Conservation (phyloP, 2,329 filamentous ascomycete genomes). For the Beauveria brongniartii region DNA sequence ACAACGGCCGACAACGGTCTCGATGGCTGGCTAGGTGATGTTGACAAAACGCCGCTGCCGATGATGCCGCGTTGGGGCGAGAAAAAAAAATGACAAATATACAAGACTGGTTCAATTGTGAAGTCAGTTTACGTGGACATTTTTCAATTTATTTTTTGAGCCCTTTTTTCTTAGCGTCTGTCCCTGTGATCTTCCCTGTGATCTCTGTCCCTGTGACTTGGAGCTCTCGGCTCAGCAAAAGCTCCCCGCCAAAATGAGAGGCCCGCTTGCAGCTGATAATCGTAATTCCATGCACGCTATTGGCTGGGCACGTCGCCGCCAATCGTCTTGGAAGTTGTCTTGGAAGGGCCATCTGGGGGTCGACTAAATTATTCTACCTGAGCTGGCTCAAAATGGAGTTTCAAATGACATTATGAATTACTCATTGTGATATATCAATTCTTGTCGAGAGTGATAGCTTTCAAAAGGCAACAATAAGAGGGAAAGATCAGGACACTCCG, state of each 20-base stretch:
- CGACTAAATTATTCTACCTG: too few relatives aligned
- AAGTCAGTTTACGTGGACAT: too few relatives aligned
- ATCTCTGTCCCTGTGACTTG: slow-evolving; percentile 15
- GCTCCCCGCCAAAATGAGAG: slow-evolving; percentile 2
- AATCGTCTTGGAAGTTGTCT: neutral
- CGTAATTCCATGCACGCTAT: slow-evolving; percentile 3
- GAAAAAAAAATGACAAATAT: neutral
- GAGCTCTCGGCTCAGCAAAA: neutral
- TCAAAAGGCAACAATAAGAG: too few relatives aligned
- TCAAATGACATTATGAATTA: too few relatives aligned
- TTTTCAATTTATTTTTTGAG: neutral
- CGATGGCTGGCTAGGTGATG: slow-evolving; percentile 13
- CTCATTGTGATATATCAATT: too few relatives aligned
- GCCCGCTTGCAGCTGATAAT: slow-evolving; percentile 9
- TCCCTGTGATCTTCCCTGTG: slow-evolving; percentile 30
- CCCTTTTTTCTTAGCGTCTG: slow-evolving; percentile 18
- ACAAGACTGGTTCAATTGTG: too few relatives aligned
- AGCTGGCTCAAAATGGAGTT: too few relatives aligned
- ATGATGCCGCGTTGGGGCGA: neutral
- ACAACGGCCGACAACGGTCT: slow-evolving; percentile 19
- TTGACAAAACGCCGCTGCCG: neutral
- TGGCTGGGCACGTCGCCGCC: neutral
- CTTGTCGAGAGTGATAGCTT: too few relatives aligned
- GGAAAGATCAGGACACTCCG: neutral
- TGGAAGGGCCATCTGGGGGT: neutral